Conservation (phyloP, 805 yeast genomes). For the Maudiozyma saulgeensis region DNA sequence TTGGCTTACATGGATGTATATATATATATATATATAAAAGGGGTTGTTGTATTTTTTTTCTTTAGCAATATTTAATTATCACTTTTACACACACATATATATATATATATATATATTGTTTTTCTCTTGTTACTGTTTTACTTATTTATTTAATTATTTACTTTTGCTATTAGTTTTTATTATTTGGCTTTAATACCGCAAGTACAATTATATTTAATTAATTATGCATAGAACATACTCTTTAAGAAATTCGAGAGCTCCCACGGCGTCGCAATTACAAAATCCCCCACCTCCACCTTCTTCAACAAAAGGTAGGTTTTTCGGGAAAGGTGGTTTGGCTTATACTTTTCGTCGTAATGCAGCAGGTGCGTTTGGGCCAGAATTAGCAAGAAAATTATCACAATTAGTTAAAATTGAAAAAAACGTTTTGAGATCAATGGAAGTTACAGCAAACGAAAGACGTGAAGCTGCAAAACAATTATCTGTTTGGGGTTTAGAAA, state of each 20-base stretch:
- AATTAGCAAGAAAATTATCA: constrained; percentile 62
- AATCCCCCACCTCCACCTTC: constrained; percentile 92
- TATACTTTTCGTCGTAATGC: constrained; percentile 57
- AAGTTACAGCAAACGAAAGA: constrained; percentile 67
- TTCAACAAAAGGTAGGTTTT: constrained; percentile 74
- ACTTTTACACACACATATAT: too few species aligned
- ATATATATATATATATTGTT: too few species aligned
- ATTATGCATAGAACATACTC: constrained; percentile 97
- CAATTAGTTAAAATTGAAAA: constrained; percentile 74
- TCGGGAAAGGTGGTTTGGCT: constrained; percentile 65
- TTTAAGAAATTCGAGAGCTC: constrained; percentile 88
- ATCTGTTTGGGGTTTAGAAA: constrained; percentile 79
- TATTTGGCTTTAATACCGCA: too few species aligned
- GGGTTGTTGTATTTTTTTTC: too few species aligned
- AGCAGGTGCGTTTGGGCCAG: constrained; percentile 78
- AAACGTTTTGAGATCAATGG: constrained; percentile 70
- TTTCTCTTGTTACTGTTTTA: too few species aligned
- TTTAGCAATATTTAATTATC: too few species aligned
- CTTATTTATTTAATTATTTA: too few species aligned
- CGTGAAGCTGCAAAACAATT: constrained; percentile 75
- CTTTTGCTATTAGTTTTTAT: too few species aligned
- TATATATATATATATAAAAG: too few species aligned
- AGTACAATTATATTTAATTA: too few species aligned
- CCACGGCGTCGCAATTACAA: constrained; percentile 92
- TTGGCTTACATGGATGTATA: too few species aligned